Evolutionary conservation across 75 land plant genomes (phyloP).

Genomic region (Cunninghamia lanceolata): DNA sequence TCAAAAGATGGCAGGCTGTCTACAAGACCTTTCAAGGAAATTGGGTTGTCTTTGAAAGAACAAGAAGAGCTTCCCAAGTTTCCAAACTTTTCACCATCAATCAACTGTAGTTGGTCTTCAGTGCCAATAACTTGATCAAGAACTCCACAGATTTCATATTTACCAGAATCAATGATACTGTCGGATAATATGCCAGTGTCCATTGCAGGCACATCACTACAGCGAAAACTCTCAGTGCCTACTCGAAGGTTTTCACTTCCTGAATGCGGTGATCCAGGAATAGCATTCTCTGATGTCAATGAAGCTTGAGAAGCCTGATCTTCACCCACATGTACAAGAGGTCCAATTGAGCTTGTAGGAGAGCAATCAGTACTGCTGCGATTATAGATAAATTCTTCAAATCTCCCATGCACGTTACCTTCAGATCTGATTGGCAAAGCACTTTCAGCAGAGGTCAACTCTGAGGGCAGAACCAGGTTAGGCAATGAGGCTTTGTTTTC

Average conservation of each 20-base stretch:
- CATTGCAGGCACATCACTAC: neutral
- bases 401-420: constrained; percentile 52
- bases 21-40: constrained; percentile 1
- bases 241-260: neutral
- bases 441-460: neutral
- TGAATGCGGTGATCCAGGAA: neutral
- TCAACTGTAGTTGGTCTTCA: neutral
- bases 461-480: neutral
- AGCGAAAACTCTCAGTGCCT: neutral
- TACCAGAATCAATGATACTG: constrained; percentile 5
- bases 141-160: constrained; percentile 23
- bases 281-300: neutral
- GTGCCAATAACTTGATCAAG: constrained; percentile 8
- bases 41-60: neutral
- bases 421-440: constrained; percentile 25
- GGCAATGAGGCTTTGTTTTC: constrained; percentile 12
- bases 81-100: neutral
- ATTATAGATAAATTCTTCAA: constrained; percentile 45
- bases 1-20: neutral
- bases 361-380: constrained; percentile 28
- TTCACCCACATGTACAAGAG: constrained; percentile 12
- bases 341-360: constrained; percentile 31
- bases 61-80: neutral
- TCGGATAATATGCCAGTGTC: neutral
- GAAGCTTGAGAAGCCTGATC: constrained; percentile 8